phyloP scores from a whole-genome alignment of 2,329 filamentous ascomycete genomes.

The Monosporascus sp. region DNA sequence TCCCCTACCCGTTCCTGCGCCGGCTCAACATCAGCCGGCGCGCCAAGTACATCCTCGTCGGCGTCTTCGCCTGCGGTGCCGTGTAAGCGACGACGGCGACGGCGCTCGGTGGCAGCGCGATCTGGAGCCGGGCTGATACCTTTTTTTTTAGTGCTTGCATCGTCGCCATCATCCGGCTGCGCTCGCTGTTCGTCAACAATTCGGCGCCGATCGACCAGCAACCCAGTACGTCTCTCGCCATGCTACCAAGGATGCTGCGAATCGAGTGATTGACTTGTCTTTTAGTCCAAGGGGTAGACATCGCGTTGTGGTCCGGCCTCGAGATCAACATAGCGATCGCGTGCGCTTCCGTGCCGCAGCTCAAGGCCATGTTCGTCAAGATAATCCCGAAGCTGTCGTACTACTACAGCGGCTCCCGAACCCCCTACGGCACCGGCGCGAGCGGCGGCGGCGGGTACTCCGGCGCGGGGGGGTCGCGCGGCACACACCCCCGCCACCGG shows the following conservation, averaged over 20 bases:
- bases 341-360: slow-evolving; percentile 28
- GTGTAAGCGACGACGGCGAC: slow-evolving; percentile 23
- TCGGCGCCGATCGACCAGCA: slow-evolving; percentile 8
- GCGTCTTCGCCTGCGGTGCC: slow-evolving; percentile 31
- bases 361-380: slow-evolving; percentile 27
- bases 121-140: background rate
- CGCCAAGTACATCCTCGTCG: slow-evolving; percentile 37
- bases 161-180: slow-evolving; percentile 18
- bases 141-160: slow-evolving; percentile 14
- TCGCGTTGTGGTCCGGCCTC: slow-evolving; percentile 23
- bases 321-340: slow-evolving; percentile 30
- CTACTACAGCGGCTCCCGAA: slow-evolving; percentile 5
- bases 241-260: background rate
- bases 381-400: slow-evolving; percentile 16
- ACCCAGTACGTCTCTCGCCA: slow-evolving; percentile 1
- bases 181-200: slow-evolving; percentile 10
- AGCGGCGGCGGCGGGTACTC: background rate
- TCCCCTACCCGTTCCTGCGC: slow-evolving; percentile 27
- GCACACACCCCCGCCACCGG: background rate
- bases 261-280: background rate
- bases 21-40: slow-evolving; percentile 29
- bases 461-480: background rate
- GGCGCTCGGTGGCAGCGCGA: background rate
- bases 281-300: slow-evolving; percentile 3
- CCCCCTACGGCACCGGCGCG: slow-evolving; percentile 1